Conservation (phyloP, 805 yeast species). For the Cyberlindnera americana region DNA sequence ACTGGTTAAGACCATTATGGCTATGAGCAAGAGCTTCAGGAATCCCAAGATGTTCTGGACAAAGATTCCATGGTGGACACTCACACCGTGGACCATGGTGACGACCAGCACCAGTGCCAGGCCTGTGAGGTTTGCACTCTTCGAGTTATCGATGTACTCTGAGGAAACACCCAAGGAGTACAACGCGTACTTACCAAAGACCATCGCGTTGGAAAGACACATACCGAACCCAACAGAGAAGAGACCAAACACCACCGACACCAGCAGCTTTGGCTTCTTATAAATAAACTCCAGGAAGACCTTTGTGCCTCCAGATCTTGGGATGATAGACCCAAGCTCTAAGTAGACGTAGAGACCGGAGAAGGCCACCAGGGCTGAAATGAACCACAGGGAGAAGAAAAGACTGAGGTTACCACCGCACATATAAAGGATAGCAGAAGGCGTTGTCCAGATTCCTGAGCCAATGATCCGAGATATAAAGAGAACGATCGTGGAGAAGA, state of each 20-base stretch:
- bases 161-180: slow-evolving; percentile 41
- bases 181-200: slow-evolving; percentile 58
- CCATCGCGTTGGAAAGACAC: slow-evolving; percentile 50
- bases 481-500: slow-evolving; percentile 60
- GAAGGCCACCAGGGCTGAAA: slow-evolving; percentile 60
- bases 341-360: slow-evolving; percentile 64
- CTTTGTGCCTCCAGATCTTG: slow-evolving; percentile 74
- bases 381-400: slow-evolving; percentile 59
- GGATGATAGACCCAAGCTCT: slow-evolving; percentile 68
- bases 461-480: slow-evolving; percentile 71
- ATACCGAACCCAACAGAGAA: slow-evolving; percentile 54
- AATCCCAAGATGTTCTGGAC: slow-evolving; percentile 63
- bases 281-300: slow-evolving; percentile 68
- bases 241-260: slow-evolving; percentile 46
- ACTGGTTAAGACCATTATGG: slow-evolving; percentile 54
- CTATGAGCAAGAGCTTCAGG: slow-evolving; percentile 52
- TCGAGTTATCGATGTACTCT: slow-evolving; percentile 29
- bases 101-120: slow-evolving; percentile 34
- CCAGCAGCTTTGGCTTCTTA: slow-evolving; percentile 53
- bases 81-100: slow-evolving; percentile 49
- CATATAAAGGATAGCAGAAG: slow-evolving; percentile 60
- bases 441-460: slow-evolving; percentile 73
- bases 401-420: slow-evolving; percentile 64
- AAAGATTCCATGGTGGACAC: slow-evolving; percentile 55
- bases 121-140: slow-evolving; percentile 39